phyloP scores from a whole-genome alignment of 768 basidiomycete species.

The Mycena galopus region DNA sequence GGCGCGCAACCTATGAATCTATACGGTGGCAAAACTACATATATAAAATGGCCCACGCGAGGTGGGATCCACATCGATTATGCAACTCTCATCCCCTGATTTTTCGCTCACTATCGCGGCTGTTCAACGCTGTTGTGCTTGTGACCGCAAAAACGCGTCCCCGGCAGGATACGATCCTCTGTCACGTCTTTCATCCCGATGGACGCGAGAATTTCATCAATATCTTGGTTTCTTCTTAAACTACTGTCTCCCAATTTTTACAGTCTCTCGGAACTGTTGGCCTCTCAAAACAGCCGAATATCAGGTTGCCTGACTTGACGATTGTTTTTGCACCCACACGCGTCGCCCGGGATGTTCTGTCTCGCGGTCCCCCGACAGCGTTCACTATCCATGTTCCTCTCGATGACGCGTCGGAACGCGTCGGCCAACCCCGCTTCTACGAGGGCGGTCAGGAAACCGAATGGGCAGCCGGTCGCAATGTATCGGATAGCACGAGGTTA shows the following conservation, averaged over 20 bases:
- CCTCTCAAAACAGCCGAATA: neutral
- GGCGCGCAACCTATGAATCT: no score
- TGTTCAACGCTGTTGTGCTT: constrained; percentile 1
- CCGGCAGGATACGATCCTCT: constrained; percentile 5
- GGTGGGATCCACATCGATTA: neutral
- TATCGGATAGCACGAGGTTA: neutral
- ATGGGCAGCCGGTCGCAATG: constrained; percentile 2
- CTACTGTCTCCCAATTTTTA: constrained; percentile 6
- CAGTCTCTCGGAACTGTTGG: neutral
- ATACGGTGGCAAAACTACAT: no score
- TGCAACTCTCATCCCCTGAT: neutral
- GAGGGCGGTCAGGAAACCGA: neutral
- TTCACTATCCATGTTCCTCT: constrained; percentile 3
- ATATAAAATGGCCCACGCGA: neutral
- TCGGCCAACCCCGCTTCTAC: neutral
- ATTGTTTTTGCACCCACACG: neutral
- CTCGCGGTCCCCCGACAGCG: neutral
- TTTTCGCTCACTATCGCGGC: neutral
- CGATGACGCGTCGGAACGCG: neutral
- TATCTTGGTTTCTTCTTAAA: neutral
- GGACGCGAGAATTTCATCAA: constrained; percentile 7
- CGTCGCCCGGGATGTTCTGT: neutral
- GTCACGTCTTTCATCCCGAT: constrained; percentile 9
- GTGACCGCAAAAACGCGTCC: neutral
- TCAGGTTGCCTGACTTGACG: neutral